A percentile compares a stretch with the other conserved stretches of the same genome.
phyloP scores from a whole-genome alignment of 2,329 filamentous ascomycete genomes.

The Phyllosticta citrichinensis region DNA sequence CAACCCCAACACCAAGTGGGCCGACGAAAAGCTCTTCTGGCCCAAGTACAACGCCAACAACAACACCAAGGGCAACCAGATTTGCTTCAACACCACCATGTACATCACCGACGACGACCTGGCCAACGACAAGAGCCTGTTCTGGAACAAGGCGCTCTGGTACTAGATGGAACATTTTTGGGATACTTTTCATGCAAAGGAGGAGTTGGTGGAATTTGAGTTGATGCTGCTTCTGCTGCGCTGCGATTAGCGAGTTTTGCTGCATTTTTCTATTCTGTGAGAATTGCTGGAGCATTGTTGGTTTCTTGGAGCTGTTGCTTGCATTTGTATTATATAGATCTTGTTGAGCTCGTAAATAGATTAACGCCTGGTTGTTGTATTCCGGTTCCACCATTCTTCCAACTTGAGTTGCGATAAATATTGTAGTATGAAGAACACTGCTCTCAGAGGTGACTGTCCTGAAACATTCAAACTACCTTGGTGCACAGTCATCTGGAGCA shows the following conservation, averaged over 20 bases:
- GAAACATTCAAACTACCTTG: no score
- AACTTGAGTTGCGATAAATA: no score
- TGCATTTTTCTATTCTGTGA: background rate
- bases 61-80: conserved; percentile 12
- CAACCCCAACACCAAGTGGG: conserved; percentile 23
- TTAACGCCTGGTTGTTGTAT: no score
- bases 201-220: background rate
- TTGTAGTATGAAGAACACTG: no score
- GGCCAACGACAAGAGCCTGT: conserved; percentile 21
- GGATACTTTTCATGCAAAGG: background rate
- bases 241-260: background rate
- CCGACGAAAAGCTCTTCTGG: conserved; percentile 26
- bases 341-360: background rate
- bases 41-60: conserved; percentile 20
- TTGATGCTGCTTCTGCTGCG: background rate
- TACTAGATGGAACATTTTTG: conserved; percentile 15
- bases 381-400: no score
- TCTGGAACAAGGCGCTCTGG: conserved; percentile 28
- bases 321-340: background rate
- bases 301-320: no score
- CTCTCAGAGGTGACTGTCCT: no score
- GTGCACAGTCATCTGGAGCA: no score
- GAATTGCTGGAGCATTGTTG: no score
- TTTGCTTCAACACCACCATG: conserved; percentile 26
- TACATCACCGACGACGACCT: conserved; percentile 22